These are phyloP conservation scores for Tetradesmus lagerheimii DNA, from an alignment of 139 green algal genomes.

Conservation along the genomic window DNA sequence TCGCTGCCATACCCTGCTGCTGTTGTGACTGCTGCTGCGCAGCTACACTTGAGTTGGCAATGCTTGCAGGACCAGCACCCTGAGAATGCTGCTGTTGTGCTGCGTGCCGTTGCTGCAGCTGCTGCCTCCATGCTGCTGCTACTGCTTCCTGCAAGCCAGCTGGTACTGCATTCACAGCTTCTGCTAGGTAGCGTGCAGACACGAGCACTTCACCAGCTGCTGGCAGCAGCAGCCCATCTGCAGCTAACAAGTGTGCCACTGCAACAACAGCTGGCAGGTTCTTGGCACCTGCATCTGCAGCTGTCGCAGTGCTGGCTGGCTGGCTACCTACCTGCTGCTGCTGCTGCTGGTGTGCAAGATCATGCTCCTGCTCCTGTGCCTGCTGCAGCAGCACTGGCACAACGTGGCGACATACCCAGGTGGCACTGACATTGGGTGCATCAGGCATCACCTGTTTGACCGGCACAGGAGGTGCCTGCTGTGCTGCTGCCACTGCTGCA, in stretches of 20 bases:
- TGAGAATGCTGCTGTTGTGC: background rate
- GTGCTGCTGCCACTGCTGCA: background rate
- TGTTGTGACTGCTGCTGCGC: background rate
- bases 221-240: slow-evolving; percentile 8
- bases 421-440: background rate
- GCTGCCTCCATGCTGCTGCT: background rate
- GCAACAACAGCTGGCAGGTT: background rate
- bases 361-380: background rate
- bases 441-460: slow-evolving; percentile 2
- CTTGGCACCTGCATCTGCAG: background rate
- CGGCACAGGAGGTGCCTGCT: background rate
- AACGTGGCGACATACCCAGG: slow-evolving; percentile 13
- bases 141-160: background rate
- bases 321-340: background rate
- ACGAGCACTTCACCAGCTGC: slow-evolving; percentile 28
- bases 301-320: background rate
- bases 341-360: background rate
- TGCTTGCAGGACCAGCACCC: background rate
- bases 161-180: slow-evolving; percentile 2
- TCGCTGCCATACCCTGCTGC: background rate
- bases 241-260: background rate
- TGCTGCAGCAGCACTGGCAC: background rate
- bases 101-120: slow-evolving; percentile 2
- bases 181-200: slow-evolving; percentile 25
- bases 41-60: background rate